These are phyloP conservation scores for Blastobotrys persicus DNA, from an alignment of 1,139 yeast genomes.

Conservation along the genomic window DNA sequence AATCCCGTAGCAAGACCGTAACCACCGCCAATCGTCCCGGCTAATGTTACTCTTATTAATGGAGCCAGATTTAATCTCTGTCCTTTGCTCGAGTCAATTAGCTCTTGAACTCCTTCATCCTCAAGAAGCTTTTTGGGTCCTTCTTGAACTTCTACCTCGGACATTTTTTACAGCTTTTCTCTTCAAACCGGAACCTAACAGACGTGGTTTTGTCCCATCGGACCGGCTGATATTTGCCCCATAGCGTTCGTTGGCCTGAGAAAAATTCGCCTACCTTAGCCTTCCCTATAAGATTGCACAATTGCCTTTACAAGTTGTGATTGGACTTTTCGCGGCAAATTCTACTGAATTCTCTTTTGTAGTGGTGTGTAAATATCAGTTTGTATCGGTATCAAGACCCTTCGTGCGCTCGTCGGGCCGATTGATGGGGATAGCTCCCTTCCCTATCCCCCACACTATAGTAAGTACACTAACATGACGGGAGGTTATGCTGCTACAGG, in stretches of 20 bases:
- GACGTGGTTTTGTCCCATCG: neutral
- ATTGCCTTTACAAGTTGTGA: too few species aligned
- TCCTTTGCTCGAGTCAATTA: slow-evolving; percentile 15
- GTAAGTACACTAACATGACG: neutral
- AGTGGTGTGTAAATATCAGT: too few species aligned
- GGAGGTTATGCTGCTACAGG: neutral
- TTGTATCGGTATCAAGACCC: too few species aligned
- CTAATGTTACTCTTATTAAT: slow-evolving; percentile 39
- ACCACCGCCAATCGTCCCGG: slow-evolving; percentile 40
- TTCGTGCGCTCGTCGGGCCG: too few species aligned
- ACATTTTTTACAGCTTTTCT: slow-evolving; percentile 9
- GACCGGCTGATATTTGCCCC: neutral
- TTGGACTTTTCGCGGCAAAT: too few species aligned
- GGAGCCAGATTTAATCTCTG: slow-evolving; percentile 45
- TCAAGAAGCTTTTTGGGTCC: neutral
- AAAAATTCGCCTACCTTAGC: too few species aligned
- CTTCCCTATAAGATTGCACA: too few species aligned
- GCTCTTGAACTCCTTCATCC: slow-evolving; percentile 8
- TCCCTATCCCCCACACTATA: neutral
- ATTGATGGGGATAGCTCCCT: neutral
- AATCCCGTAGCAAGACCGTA: slow-evolving; percentile 66
- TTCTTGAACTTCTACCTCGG: neutral
- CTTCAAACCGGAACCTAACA: slow-evolving; percentile 8
- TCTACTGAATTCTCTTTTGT: too few species aligned
- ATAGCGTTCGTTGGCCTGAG: too few species aligned